Percentiles rank a stretch among this genome's conserved stretches.
Conservation (phyloP, 768 basidiomycete species). For the Thelephora ganbajun region DNA sequence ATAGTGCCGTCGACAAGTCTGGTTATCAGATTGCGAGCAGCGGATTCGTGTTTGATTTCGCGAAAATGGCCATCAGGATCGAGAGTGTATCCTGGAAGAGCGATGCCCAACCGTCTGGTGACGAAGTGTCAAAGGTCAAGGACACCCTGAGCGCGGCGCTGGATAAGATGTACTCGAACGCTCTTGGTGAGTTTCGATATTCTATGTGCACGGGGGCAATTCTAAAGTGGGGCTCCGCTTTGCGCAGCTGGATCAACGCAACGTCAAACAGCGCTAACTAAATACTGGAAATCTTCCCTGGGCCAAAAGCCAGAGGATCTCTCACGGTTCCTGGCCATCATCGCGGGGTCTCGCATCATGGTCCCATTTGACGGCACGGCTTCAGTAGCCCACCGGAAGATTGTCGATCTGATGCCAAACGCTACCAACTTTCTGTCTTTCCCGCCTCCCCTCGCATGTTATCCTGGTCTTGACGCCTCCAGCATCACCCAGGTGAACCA, state of each 20-base stretch:
- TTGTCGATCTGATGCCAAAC: conserved; percentile 27
- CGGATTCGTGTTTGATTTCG: conserved; percentile 49
- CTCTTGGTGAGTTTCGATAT: conserved; percentile 30
- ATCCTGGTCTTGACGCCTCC: conserved; percentile 30
- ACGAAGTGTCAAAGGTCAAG: conserved; percentile 31
- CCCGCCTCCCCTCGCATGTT: conserved; percentile 48
- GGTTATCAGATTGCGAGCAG: conserved; percentile 19
- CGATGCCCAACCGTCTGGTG: conserved; percentile 30
- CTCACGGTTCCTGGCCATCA: conserved; percentile 28
- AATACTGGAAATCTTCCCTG: conserved; percentile 43
- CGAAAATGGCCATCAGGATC: conserved; percentile 32
- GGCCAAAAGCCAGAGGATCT: conserved; percentile 30
- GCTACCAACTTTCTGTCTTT: conserved; percentile 27
- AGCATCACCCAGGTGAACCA: conserved; percentile 28
- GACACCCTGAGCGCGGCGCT: conserved; percentile 24
- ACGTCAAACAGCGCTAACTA: conserved; percentile 28
- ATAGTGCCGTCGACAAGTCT: conserved; percentile 28
- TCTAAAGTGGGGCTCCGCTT: neutral
- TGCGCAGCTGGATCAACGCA: conserved; percentile 43
- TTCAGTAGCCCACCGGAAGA: conserved; percentile 13
- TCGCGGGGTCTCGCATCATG: conserved; percentile 33
- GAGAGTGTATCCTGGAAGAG: conserved; percentile 29
- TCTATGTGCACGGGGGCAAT: neutral
- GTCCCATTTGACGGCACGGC: conserved; percentile 44
- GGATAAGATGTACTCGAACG: conserved; percentile 47